Evolutionary conservation across 495 filamentous ascomycete species (phyloP), one percentile per base, ranked within the genome.

Genomic region (Pseudotulostoma volvatum): DNA sequence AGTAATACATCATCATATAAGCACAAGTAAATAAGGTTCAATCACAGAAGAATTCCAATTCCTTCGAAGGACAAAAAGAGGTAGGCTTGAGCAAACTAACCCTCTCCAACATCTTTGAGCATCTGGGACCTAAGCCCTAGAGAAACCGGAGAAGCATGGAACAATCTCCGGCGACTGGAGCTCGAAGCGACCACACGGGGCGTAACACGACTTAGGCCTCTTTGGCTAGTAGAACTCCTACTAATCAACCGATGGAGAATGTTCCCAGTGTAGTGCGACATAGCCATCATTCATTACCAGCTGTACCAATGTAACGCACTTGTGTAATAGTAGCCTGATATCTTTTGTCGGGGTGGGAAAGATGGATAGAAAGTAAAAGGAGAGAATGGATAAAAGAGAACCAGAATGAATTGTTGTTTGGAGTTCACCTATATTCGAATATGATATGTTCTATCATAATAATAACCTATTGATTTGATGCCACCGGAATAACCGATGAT

Each of bases 71-170:
- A 20, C 18, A 9, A 21, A 4, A 9, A 17, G 34, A 19, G n/a
- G n/a, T n/a, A n/a, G n/a, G n/a, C 9, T 25, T 38, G 3, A 32
- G 15, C 7, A 9, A 36, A 21, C 62, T 49, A 53, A 87, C 87
- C 92, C 70, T 99, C 92, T 15, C 92, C 92, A 51, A 95, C 93
- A 61, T 99, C 92, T 46, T 90, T 88, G 28, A 99, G 63, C 30
- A 93, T 56, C 50, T 94, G 93, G 13, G 92, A 87, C 56, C 83
- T 85, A 16, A 93, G 70, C 1, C 68, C 73, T 43, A 66, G 67
- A 15, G 74, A 52, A 41, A 59, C 59, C 35, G 67, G 49, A 18
- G 76, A 67, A 11, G 65, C 61, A 47, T 84, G 78, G 49, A 95
- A 86, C 14, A 34, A 54, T 20, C 59, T 57, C 51, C 47, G 60